Percentiles rank a stretch among this genome's conserved stretches.
These are phyloP conservation scores for Xylariaceae sp. DNA, from an alignment of 2,329 filamentous ascomycete species.

Conservation along the genomic window DNA sequence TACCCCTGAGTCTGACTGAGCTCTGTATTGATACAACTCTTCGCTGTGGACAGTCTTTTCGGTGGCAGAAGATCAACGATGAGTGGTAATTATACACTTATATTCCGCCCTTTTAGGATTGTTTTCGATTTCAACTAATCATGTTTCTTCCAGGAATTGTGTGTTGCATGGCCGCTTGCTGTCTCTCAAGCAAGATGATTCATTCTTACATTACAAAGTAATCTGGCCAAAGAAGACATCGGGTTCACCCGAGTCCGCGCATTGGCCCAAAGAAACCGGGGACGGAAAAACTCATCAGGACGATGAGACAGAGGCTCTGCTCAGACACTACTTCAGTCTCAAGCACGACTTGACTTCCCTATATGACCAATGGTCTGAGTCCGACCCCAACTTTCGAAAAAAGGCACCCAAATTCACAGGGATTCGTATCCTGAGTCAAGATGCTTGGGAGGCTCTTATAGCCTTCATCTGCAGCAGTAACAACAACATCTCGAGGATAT, in stretches of 20 bases:
- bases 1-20: slow-evolving; percentile 77
- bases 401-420: slow-evolving; percentile 84
- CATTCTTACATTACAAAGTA: slow-evolving; percentile 72
- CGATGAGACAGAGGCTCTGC: slow-evolving; percentile 67
- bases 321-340: slow-evolving; percentile 85
- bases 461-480: slow-evolving; percentile 98
- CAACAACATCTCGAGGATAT: slow-evolving; percentile 94
- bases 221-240: slow-evolving; percentile 46
- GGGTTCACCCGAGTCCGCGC: slow-evolving; percentile 32
- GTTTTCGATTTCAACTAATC: not conserved
- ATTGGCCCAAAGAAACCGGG: slow-evolving; percentile 30
- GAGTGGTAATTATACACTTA: slow-evolving; percentile 59
- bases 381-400: slow-evolving; percentile 82
- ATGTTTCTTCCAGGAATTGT: slow-evolving; percentile 55
- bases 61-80: slow-evolving; percentile 81
- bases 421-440: slow-evolving; percentile 86
- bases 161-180: slow-evolving; percentile 80
- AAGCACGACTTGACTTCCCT: slow-evolving; percentile 66
- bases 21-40: slow-evolving; percentile 92
- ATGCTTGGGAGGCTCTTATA: slow-evolving; percentile 90
- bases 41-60: slow-evolving; percentile 92
- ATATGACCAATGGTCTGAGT: slow-evolving; percentile 80
- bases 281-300: slow-evolving; percentile 35
- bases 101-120: not conserved
- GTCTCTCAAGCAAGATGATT: slow-evolving; percentile 74